Evolutionary conservation across 495 filamentous ascomycete genomes (phyloP).

Genomic region (Pyronema omphalodes): DNA sequence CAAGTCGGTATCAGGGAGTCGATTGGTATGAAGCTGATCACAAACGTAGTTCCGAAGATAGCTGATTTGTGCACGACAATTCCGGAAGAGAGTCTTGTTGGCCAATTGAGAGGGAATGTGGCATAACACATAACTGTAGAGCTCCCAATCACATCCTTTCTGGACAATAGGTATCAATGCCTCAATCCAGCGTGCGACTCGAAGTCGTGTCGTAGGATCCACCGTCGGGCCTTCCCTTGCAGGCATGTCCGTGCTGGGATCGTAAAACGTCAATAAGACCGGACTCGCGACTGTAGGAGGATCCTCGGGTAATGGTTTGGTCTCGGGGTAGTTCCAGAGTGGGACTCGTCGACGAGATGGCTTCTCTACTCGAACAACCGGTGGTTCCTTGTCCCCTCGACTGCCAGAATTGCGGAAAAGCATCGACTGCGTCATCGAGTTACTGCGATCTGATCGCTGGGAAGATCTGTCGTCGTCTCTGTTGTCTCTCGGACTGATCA

Average conservation of each 20-base stretch:
- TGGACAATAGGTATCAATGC: conserved; percentile 53
- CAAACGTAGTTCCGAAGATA: conserved; percentile 59
- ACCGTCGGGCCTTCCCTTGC: conserved; percentile 29
- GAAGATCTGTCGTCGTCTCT: conserved; percentile 15
- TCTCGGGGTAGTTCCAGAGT: conserved; percentile 22
- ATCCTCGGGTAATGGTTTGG: conserved; percentile 23
- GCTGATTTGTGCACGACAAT: conserved; percentile 51
- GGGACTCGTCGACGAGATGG: conserved; percentile 6
- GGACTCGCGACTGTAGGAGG: conserved; percentile 21
- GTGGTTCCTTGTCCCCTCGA: conserved; percentile 7
- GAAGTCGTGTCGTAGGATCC: conserved; percentile 30
- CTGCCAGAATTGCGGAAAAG: conserved; percentile 9
- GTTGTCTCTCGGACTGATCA: not conserved
- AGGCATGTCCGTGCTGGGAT: conserved; percentile 16
- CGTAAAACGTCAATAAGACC: conserved; percentile 24
- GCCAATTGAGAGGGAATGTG: conserved; percentile 75
- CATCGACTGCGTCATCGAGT: conserved; percentile 16
- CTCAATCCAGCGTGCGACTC: conserved; percentile 60
- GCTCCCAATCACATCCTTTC: conserved; percentile 72
- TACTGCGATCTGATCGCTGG: conserved; percentile 17
- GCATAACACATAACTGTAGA: conserved; percentile 77
- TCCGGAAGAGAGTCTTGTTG: conserved; percentile 70
- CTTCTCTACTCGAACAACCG: conserved; percentile 1
- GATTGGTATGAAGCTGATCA: conserved; percentile 56
- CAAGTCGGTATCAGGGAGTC: conserved; percentile 55